Base-by-base conservation (phyloP, 352 stramenopile species). In the Pseudoperonospora humuli region DNA sequence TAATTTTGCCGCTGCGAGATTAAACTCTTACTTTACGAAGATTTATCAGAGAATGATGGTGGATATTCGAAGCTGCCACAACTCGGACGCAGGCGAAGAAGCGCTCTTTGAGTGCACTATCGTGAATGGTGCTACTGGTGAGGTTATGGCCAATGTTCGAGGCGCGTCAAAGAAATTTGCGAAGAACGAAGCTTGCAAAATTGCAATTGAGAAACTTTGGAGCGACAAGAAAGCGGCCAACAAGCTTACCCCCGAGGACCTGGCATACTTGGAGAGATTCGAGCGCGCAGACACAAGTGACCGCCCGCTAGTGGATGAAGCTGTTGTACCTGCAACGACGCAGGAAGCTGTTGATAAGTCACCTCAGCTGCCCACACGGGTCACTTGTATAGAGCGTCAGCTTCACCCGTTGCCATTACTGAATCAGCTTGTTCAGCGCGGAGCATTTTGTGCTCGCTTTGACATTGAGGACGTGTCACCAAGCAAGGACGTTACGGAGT, bases 121-220 rank as follows among this genome's bases (percentile, higher is more conserved):
- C 17, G 40, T 38, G 7, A 69, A 89, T 44, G 61, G 39, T 3
- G 62, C 52, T 0, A 77, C 68, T 3, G 54, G 55, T 0, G 41
- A 61, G 3, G 44, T 69, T 0, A 58, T 89, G 10, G 40, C 65
- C 25, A 64, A 65, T 11, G 45, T 97, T 1, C 59, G 70, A 39
- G 79, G 35, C 0, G 25, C 42, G 1, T 88, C 74, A 0, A 88
- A 93, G 61, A 88, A 86, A 29, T 17, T 58, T 3, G 75, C 61
- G 6, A 85, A 93, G 48, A 85, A 83, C 11, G 65, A 84, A 3
- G 73, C 75, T 1, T 66, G 64, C 13, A 78, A 75, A 63, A 45
- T 62, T 17, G 70, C 64, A 5, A 84, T 86, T 27, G 67, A 91
- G 29, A 90, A 81, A 41, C 49, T 95, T 0, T 84, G 84, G 57